Evolutionary conservation across 176 grass and related monocot species (phyloP), one percentile per base, ranked within the genome.

Genomic region (Aegilops tauschii): DNA sequence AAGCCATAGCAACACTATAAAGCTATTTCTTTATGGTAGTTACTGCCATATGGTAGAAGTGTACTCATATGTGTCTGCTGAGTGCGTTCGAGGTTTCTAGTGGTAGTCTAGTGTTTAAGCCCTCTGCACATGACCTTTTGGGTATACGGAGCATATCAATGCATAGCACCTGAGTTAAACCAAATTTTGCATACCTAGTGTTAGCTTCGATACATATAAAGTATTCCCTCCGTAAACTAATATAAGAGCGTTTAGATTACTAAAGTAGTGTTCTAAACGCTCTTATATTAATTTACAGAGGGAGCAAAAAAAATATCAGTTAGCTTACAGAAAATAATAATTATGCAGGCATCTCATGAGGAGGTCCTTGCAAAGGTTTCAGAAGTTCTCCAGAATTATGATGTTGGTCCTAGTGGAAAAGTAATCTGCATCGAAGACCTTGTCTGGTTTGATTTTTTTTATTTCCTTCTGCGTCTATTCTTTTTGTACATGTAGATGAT

Each of bases 341-440:
- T 45, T 45, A 12, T 71, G 35, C 69, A 40, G 69, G 35, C 34
- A 40, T 40, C 69, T 71, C 69, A 40, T 71, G 35, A 40, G 69
- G 69, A 40, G 35, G 69, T 71, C 20, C 69, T 71, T 71, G 69
- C 32, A 40, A 71, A 71, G 40, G 69, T 71, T 20, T 71, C 69
- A 6, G 18, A 18, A 71, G 6, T 71, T 40, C 35, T 71, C 35
- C 69, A 71, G 21, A 71, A n/a, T 71, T 71, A 71, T 40, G 69
- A 71, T 71, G 69, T 71, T 71, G 35, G 69, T 40, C 69, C 69
- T 23, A 40, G 35, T n/a, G 69, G 69, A 71, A 71, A 71, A 40
- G 20, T 9, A 71, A 40, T 40, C 12, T 71, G 69, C 35, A 23
- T 40, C 37, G 35, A 71, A 5, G 69, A 71, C 69, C 9, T 71